Base-by-base conservation (phyloP, 768 basidiomycete genomes). In the Boletus sensibilis region DNA sequence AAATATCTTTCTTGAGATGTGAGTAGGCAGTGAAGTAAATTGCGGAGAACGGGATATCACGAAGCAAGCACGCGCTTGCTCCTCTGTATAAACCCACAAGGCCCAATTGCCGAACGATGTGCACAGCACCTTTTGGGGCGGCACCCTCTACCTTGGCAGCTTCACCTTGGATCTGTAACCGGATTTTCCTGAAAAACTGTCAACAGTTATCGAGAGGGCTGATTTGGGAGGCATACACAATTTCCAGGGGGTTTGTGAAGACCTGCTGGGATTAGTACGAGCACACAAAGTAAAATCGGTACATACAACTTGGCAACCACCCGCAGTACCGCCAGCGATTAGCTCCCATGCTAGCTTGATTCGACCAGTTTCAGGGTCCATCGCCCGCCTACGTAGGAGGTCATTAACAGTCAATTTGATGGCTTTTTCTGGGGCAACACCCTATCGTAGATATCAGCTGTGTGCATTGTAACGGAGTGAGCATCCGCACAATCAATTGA, bases 371-470 rank as follows among this genome's bases (percentile, higher is more conserved):
- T 96, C 94, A 23, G 94, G 92, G 73, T 99, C 94, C 75, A 85
- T 96, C 11, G 87, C 86, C 49, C 84, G 82, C 25, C 83, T 79
- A 34, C 97, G 86, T 23, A 99, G 79, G 53, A 96, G 74, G 68
- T 97, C 96, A 75, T 98, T 98, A 46, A 99, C 89, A 2, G 97
- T 97, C 58, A 99, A 75, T 72, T 99, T 99, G 74, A 99, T 97
- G 12, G 97, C 97, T 77, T 97, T 97, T 73, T 97, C 94, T 12
- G 94, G 94, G 34, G 94, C 94, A 47, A 97, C 92, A 57, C 94
- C 94, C 93, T 95, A 46, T 50, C 34, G 27, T 42, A 49, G 20
- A 56, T 39, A 29, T 70, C 18, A 66, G 56, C 25, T 29, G 9
- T 37, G 21, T 56, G 35, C n/a, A 12, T 40, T 18, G 23, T 18